phyloP scores from a whole-genome alignment of 2,329 filamentous ascomycete species.

The Microsporum ferrugineum region DNA sequence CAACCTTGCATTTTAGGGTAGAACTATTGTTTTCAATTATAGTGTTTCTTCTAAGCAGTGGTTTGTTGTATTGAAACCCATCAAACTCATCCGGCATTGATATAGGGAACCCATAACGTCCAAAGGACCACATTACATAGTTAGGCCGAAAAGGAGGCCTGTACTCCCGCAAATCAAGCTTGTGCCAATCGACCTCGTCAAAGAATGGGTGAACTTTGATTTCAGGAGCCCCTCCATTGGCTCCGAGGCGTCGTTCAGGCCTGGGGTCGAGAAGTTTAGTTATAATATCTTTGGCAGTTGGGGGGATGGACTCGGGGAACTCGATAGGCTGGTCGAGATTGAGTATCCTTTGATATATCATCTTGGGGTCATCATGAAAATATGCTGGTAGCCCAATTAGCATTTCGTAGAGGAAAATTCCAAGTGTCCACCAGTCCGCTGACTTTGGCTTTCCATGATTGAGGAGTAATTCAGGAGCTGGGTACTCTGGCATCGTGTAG shows the following conservation, averaged over 20 bases:
- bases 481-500: conserved; percentile 7
- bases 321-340: background rate
- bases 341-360: background rate
- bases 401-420: conserved; percentile 14
- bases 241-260: conserved; percentile 5
- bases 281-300: conserved; percentile 6
- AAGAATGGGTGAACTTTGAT: conserved; percentile 10
- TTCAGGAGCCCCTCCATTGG: conserved; percentile 5
- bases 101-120: too few species aligned
- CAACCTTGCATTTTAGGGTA: too few species aligned
- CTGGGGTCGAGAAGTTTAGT: conserved; percentile 6
- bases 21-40: background rate
- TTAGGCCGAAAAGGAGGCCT: conserved; percentile 7
- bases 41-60: background rate
- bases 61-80: background rate
- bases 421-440: conserved; percentile 13
- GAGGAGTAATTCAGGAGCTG: conserved; percentile 12
- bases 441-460: conserved; percentile 5
- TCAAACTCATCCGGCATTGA: background rate
- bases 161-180: conserved; percentile 6
- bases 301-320: background rate
- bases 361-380: conserved; percentile 2
- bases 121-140: background rate
- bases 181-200: conserved; percentile 6
- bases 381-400: conserved; percentile 10